phyloP scores from a whole-genome alignment of 1,284 basidiomycete species.

The Meripilus lineatus region DNA sequence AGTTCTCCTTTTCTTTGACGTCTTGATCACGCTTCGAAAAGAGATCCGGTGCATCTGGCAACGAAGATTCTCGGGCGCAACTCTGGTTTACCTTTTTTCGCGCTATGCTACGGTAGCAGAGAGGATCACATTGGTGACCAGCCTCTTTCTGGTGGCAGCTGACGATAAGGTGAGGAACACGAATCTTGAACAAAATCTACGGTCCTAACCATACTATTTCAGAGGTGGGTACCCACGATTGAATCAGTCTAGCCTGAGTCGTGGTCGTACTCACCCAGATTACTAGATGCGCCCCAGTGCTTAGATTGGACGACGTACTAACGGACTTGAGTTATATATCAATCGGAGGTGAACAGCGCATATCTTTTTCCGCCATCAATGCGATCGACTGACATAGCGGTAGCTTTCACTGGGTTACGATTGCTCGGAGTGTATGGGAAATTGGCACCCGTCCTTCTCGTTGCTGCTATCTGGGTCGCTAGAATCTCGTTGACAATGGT shows the following conservation, averaged over 20 bases:
- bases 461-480: constrained; percentile 1
- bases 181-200: background rate
- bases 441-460: background rate
- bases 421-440: constrained; percentile 13
- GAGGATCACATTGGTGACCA: constrained; percentile 10
- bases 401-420: constrained; percentile 16
- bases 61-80: constrained; percentile 14
- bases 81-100: constrained; percentile 15
- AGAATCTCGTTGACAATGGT: constrained; percentile 2
- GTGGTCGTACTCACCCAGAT: background rate
- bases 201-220: background rate
- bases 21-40: constrained; percentile 12
- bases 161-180: constrained; percentile 13
- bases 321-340: constrained; percentile 15
- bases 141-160: constrained; percentile 11
- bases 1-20: constrained; percentile 15
- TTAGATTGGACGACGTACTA: constrained; percentile 14
- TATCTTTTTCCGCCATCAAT: background rate
- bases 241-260: background rate
- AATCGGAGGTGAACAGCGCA: constrained; percentile 17
- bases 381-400: background rate
- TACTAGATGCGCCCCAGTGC: constrained; percentile 14
- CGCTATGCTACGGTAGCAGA: constrained; percentile 15
- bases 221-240: background rate
- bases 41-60: constrained; percentile 18